Percentiles rank a stretch among this genome's conserved stretches.
These are phyloP conservation scores for Podospora didyma DNA, from an alignment of 495 filamentous ascomycete species.

Conservation along the genomic window DNA sequence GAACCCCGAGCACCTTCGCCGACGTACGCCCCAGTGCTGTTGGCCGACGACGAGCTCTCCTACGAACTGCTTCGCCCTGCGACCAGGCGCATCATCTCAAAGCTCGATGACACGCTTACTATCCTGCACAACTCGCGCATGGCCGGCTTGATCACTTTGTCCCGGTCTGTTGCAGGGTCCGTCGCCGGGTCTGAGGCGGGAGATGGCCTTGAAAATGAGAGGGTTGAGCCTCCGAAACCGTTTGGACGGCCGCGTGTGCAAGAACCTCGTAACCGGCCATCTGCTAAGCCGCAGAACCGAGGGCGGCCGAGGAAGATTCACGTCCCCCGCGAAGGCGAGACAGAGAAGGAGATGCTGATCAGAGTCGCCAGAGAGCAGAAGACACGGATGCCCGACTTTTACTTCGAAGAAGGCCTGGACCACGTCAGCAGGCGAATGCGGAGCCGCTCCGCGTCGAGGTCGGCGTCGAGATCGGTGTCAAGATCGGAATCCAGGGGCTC, in stretches of 20 bases:
- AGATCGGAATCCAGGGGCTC: not conserved
- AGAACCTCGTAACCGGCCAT: no score
- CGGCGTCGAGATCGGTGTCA: no score
- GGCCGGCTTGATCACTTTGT: constrained; percentile 25
- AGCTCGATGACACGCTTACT: constrained; percentile 62
- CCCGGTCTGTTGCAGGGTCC: no score
- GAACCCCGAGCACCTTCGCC: not conserved
- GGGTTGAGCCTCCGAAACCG: no score
- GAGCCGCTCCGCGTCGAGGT: no score
- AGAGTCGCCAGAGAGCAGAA: constrained; percentile 37
- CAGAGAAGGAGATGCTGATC: constrained; percentile 35
- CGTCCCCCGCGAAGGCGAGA: constrained; percentile 38
- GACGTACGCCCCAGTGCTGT: constrained; percentile 22
- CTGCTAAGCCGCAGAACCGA: no score
- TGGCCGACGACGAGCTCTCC: constrained; percentile 55
- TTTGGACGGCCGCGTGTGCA: no score
- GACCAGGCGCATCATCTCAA: constrained; percentile 57
- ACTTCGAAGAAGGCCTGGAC: constrained; percentile 2
- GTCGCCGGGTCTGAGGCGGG: no score
- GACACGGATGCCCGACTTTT: constrained; percentile 13
- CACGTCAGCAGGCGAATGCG: not conserved
- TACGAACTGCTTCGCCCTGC: constrained; percentile 57
- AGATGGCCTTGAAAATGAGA: no score
- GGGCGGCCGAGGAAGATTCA: constrained; percentile 37
- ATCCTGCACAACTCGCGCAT: constrained; percentile 62